A percentile compares a stretch with the other conserved stretches of the same genome.
Conservation (phyloP, 2,329 filamentous ascomycete species). For the Chaetomium globosum region DNA sequence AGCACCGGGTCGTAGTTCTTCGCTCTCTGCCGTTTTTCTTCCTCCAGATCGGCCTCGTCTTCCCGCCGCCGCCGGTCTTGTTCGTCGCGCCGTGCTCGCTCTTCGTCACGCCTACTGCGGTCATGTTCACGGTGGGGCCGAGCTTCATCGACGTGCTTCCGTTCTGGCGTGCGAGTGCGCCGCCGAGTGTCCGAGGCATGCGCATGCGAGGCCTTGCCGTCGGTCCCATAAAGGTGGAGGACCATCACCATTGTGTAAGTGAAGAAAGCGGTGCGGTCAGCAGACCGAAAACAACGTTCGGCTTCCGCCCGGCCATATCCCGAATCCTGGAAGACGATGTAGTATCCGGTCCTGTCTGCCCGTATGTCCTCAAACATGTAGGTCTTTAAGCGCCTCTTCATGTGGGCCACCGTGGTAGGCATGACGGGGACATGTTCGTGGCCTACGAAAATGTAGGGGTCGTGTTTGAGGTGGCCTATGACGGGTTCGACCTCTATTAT, state of each 20-base stretch:
- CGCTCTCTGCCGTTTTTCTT: slow-evolving; percentile 85
- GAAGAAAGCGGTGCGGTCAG: slow-evolving; percentile 82
- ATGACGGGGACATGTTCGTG: slow-evolving; percentile 85
- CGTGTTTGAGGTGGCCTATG: slow-evolving; percentile 68
- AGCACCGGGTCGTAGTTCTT: slow-evolving; percentile 86
- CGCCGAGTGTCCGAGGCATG: slow-evolving; percentile 35
- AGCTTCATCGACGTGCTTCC: slow-evolving; percentile 46
- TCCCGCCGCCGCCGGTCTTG: slow-evolving; percentile 67
- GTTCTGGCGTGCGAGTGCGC: slow-evolving; percentile 45
- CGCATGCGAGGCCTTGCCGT: slow-evolving; percentile 39
- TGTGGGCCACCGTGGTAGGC: slow-evolving; percentile 79
- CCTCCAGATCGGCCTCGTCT: slow-evolving; percentile 79
- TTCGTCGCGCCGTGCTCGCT: slow-evolving; percentile 62
- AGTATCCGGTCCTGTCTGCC: slow-evolving; percentile 85
- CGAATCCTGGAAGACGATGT: slow-evolving; percentile 83
- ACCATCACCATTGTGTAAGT: slow-evolving; percentile 92
- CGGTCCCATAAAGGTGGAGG: slow-evolving; percentile 55
- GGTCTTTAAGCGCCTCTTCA: slow-evolving; percentile 84
- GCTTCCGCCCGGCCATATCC: slow-evolving; percentile 76
- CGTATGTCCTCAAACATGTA: slow-evolving; percentile 81
- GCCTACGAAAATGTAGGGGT: slow-evolving; percentile 91
- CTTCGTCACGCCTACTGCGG: slow-evolving; percentile 27
- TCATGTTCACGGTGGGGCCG: slow-evolving; percentile 41
- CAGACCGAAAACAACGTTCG: slow-evolving; percentile 75
- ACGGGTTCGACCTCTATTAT: slow-evolving; percentile 68